These are phyloP conservation scores for Paraconiothyrium brasiliense DNA, from an alignment of 2,329 filamentous ascomycete species.

Conservation along the genomic window DNA sequence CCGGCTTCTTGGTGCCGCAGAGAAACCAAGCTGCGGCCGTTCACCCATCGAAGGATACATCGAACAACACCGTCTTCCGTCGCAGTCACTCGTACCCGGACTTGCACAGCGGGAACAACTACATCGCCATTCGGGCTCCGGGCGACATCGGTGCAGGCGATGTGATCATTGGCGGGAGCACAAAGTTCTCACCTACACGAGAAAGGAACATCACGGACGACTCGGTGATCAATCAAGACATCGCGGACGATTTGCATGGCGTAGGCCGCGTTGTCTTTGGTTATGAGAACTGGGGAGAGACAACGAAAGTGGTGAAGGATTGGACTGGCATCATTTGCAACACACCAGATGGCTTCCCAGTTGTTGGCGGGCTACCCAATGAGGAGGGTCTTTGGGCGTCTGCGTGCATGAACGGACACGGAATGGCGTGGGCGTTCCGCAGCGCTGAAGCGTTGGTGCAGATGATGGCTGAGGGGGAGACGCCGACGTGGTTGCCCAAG, in stretches of 20 bases:
- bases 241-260: conserved; percentile 11
- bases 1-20: conserved; percentile 12
- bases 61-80: conserved; percentile 13
- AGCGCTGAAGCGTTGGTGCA: conserved; percentile 19
- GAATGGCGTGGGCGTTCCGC: conserved; percentile 19
- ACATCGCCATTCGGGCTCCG: conserved; percentile 15
- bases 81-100: conserved; percentile 13
- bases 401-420: conserved; percentile 15
- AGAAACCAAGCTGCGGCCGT: conserved; percentile 12
- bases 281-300: conserved; percentile 14
- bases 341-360: conserved; percentile 14
- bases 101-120: conserved; percentile 14
- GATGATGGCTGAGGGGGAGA: conserved; percentile 18
- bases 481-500: conserved; percentile 17
- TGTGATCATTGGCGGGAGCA: conserved; percentile 14
- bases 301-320: conserved; percentile 6
- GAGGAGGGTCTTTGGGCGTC: conserved; percentile 13
- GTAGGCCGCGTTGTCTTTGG: conserved; percentile 14
- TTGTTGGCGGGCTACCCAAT: conserved; percentile 9
- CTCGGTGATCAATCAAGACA: conserved; percentile 11
- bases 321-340: conserved; percentile 15
- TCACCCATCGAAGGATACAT: conserved; percentile 7
- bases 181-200: conserved; percentile 14
- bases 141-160: conserved; percentile 12
- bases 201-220: conserved; percentile 15